Conservation (phyloP, 495 filamentous ascomycete genomes). For the Aspergillus affinis region DNA sequence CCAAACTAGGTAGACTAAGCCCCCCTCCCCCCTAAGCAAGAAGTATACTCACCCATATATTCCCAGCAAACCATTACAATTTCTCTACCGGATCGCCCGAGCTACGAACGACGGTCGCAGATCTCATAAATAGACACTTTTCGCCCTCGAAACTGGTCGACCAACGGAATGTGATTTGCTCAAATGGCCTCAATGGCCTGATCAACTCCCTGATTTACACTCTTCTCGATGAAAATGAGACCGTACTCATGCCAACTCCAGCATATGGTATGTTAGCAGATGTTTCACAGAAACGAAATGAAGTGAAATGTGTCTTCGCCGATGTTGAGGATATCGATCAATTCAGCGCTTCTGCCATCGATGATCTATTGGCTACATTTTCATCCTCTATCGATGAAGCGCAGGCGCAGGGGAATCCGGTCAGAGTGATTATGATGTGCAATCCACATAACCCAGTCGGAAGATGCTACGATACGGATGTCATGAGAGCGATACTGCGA, state of each 20-base stretch:
- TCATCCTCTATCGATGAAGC: not conserved
- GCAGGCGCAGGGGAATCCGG: not conserved
- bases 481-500: not conserved
- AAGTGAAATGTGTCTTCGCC: not conserved
- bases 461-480: not conserved
- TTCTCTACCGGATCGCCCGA: not conserved
- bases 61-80: not conserved
- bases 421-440: slow-evolving; percentile 1
- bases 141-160: not conserved
- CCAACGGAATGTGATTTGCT: not conserved
- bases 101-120: not conserved
- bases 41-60: not conserved
- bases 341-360: slow-evolving; percentile 1
- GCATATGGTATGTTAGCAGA: not conserved
- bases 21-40: not conserved
- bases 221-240: not conserved
- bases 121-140: not conserved
- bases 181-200: not conserved
- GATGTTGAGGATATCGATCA: slow-evolving; percentile 1
- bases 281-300: not conserved
- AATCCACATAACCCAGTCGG: slow-evolving; percentile 9
- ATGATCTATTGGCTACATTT: not conserved
- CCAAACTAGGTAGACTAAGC: not conserved
- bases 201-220: not conserved
- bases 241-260: not conserved